phyloP scores from a whole-genome alignment of 768 basidiomycete genomes.

The Tephrocybe sp. region DNA sequence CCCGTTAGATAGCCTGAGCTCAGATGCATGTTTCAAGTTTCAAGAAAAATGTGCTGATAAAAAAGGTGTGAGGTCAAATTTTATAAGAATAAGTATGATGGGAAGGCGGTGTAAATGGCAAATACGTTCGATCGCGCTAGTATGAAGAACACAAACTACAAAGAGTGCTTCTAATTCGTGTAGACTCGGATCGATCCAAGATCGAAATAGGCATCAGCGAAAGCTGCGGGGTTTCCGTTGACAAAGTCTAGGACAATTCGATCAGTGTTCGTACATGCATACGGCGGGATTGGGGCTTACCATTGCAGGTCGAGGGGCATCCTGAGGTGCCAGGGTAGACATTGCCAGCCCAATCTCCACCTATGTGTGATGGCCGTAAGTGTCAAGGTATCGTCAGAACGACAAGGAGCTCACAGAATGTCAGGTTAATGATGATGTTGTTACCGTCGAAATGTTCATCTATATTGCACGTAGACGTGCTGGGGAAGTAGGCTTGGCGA shows the following conservation, averaged over 20 bases:
- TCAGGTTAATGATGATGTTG: slow-evolving; percentile 64
- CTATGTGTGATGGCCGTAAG: slow-evolving; percentile 15
- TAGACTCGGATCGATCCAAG: slow-evolving; percentile 52
- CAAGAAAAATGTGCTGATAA: too few relatives aligned
- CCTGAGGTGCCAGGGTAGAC: slow-evolving; percentile 40
- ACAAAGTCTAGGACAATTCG: slow-evolving; percentile 44
- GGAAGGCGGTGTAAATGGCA: background rate
- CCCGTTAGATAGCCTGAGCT: too few relatives aligned
- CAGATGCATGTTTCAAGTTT: too few relatives aligned
- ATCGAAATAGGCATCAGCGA: slow-evolving; percentile 67
- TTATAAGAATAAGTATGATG: background rate
- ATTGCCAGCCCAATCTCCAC: slow-evolving; percentile 59
- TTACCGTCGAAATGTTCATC: slow-evolving; percentile 47
- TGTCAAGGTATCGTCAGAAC: background rate
- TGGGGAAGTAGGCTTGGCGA: slow-evolving; percentile 58
- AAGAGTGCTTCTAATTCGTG: slow-evolving; percentile 3
- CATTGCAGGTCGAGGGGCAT: slow-evolving; percentile 55
- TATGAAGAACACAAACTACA: background rate
- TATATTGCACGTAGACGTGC: slow-evolving; percentile 52
- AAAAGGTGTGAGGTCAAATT: too few relatives aligned
- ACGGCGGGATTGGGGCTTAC: slow-evolving; percentile 30
- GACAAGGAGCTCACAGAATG: slow-evolving; percentile 30
- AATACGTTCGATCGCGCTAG: background rate
- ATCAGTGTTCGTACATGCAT: background rate
- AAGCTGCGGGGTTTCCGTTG: slow-evolving; percentile 58